Base-by-base conservation (phyloP, 1,284 basidiomycete genomes). In the Ceratobasidium sp. region DNA sequence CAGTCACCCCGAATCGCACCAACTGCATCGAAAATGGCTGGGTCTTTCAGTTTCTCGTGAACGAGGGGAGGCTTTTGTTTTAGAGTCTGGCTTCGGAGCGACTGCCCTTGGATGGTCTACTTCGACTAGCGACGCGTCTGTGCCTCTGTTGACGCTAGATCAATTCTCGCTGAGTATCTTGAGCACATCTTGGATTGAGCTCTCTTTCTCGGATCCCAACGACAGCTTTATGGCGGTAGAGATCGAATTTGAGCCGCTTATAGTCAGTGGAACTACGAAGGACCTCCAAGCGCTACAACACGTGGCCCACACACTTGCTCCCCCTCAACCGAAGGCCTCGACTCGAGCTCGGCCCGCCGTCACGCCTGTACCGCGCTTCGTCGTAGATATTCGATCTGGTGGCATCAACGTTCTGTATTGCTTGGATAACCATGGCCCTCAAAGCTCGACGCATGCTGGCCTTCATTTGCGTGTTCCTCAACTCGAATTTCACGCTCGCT, bases 81-180 rank as follows among this genome's bases (percentile, higher is more conserved):
- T 76, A 47, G 48, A 71, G 41, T 44, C 73, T 71, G 56, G 57
- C 11, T 73, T 56, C 29, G 57, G 57, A 45, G 71, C 75, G 51
- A 76, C 50, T n/a, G 75, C 44, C 27, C 64, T 47, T 22, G 66
- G 29, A 6, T 78, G 50, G 74, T 76, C 57, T 79, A 84, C 1
- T 80, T 92, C 31, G 79, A 85, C 22, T 87, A 87, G 2, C 87
- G 90, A 79, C 92, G 90, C 90, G 88, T 89, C 9, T 81, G 85
- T 36, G 86, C 87, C 19, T 87, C 81, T 90, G 31, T 81, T 82
- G 41, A 81, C 86, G 3, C 83, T 87, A 4, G 81, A 84, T n/a
- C 87, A 88, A 79, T 81, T 90, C 63, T 78, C 79, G n/a, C 17
- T 48, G 1, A 63, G 69, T 27, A 57, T 48, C 33, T 29, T 73